Evolutionary conservation across 352 stramenopile species (phyloP).

Genomic region (Phytophthora boehmeriae): DNA sequence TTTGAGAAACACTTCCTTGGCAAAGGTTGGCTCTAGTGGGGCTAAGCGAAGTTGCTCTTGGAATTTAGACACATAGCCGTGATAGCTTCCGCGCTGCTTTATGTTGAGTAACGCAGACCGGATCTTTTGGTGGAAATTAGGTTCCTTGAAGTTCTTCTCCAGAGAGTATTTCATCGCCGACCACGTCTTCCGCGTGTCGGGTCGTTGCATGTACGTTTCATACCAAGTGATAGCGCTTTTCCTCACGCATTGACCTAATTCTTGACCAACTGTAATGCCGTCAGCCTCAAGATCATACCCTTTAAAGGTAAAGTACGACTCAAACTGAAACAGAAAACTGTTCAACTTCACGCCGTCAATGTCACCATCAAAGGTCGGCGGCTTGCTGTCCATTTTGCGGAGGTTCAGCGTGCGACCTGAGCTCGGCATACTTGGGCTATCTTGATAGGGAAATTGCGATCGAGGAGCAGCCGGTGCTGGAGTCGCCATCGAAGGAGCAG

Average conservation of each 20-base stretch:
- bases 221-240: neutral
- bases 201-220: neutral
- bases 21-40: neutral
- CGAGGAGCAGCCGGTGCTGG: neutral
- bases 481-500: neutral
- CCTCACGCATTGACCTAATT: constrained; percentile 10
- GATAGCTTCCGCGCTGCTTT: neutral
- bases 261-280: neutral
- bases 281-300: constrained; percentile 9
- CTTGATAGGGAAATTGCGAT: neutral
- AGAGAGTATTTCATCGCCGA: neutral
- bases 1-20: neutral
- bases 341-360: constrained; percentile 16
- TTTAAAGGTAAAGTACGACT: constrained; percentile 14
- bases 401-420: too few relatives aligned
- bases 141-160: neutral
- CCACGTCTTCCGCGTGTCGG: neutral
- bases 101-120: neutral
- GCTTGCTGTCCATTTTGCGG: constrained; percentile 25
- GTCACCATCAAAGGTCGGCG: constrained; percentile 12
- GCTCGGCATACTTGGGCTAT: neutral
- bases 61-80: neutral
- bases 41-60: neutral
- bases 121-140: neutral
- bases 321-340: constrained; percentile 18